phyloP scores from a whole-genome alignment of 2,329 filamentous ascomycete genomes.

The Annulohypoxylon truncatum region DNA sequence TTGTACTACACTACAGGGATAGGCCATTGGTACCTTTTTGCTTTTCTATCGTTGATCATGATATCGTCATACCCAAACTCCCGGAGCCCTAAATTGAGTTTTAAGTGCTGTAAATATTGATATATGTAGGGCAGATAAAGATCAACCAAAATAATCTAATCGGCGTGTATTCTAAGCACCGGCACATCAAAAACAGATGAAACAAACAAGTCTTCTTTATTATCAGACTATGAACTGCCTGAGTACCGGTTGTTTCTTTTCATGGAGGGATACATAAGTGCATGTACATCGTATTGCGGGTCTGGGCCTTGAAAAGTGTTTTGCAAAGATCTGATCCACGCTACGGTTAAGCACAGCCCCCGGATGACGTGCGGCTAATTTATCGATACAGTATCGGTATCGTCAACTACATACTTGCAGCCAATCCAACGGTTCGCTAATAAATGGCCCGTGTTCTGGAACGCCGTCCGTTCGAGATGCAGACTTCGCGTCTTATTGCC shows the following conservation, averaged over 20 bases:
- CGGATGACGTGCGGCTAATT: slow-evolving; percentile 26
- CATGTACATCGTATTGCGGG: slow-evolving; percentile 7
- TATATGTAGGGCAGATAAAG: neutral
- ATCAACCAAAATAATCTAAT: neutral
- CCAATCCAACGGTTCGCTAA: slow-evolving; percentile 18
- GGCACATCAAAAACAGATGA: neutral
- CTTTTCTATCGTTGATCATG: neutral
- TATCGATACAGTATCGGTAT: slow-evolving; percentile 18
- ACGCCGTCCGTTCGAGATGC: neutral
- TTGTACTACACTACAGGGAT: neutral
- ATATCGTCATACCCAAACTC: slow-evolving; percentile 6
- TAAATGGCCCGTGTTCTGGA: slow-evolving; percentile 24
- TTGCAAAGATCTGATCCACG: slow-evolving; percentile 28
- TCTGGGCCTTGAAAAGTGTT: slow-evolving; percentile 24
- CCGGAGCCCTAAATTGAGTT: neutral
- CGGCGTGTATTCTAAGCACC: neutral
- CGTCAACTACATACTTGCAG: neutral
- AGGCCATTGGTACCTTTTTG: neutral
- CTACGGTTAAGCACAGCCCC: slow-evolving; percentile 23
- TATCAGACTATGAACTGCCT: no score
- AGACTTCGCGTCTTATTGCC: slow-evolving; percentile 1
- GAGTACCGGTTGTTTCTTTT: neutral
- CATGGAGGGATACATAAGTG: neutral
- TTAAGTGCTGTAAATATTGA: neutral
- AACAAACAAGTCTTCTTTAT: neutral